These are phyloP conservation scores for Pichia sp. DNA, from an alignment of 1,139 yeast genomes.

Conservation along the genomic window DNA sequence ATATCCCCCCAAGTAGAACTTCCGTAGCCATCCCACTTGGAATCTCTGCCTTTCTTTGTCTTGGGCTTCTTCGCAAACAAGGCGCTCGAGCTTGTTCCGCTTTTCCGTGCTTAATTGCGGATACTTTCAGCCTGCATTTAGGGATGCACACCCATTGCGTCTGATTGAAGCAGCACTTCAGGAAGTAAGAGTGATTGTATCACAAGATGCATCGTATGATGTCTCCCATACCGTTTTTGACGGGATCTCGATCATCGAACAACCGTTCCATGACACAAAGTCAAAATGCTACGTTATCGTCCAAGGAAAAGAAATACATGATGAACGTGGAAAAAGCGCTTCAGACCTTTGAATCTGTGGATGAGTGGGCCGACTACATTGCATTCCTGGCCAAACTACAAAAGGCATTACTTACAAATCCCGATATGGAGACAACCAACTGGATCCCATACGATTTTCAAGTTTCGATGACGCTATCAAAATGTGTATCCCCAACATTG, in stretches of 20 bases:
- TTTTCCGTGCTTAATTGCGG: background rate
- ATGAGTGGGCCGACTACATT: constrained; percentile 98
- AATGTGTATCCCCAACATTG: constrained; percentile 70
- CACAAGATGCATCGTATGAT: constrained; percentile 23
- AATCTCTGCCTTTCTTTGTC: background rate
- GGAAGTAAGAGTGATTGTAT: background rate
- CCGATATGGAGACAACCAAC: constrained; percentile 31
- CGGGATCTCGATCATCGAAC: constrained; percentile 19
- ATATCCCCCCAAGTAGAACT: background rate
- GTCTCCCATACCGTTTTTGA: constrained; percentile 30
- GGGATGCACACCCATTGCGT: background rate
- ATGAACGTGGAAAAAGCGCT: constrained; percentile 71
- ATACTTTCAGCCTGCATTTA: too few relatives aligned
- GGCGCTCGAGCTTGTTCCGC: background rate
- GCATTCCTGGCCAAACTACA: constrained; percentile 77
- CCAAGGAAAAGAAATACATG: constrained; percentile 67
- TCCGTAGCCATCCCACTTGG: background rate
- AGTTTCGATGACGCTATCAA: constrained; percentile 49
- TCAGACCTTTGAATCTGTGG: constrained; percentile 68
- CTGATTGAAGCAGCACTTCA: background rate
- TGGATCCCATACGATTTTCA: constrained; percentile 55
- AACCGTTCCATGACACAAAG: constrained; percentile 15
- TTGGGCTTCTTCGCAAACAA: background rate
- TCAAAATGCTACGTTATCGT: constrained; percentile 28
- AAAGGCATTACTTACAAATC: constrained; percentile 55